Evolutionary conservation across 495 filamentous ascomycete genomes (phyloP).

Genomic region (Trichoderma erinaceum): DNA sequence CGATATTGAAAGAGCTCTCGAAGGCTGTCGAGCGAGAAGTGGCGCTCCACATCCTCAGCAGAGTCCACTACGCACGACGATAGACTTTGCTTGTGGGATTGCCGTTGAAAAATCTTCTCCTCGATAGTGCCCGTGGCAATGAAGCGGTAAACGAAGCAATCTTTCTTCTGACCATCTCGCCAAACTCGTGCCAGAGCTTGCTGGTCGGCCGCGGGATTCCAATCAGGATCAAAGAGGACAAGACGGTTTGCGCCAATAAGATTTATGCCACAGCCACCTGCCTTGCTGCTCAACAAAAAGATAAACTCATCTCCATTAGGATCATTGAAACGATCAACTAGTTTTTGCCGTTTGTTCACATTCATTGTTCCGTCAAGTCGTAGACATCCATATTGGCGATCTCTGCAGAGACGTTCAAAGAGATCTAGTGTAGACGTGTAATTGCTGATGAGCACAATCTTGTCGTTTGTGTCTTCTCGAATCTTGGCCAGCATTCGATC

Average conservation of each 20-base stretch:
- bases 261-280: constrained; percentile 94
- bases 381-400: constrained; percentile 74
- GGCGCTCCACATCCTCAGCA: constrained; percentile 92
- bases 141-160: constrained; percentile 98
- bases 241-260: constrained; percentile 95
- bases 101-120: constrained; percentile 98
- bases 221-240: constrained; percentile 96
- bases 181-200: constrained; percentile 95
- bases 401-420: constrained; percentile 85
- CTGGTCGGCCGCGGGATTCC: constrained; percentile 98
- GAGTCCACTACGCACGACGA: constrained; percentile 97
- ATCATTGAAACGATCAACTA: constrained; percentile 98
- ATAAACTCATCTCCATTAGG: constrained; percentile 87
- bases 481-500: constrained; percentile 98
- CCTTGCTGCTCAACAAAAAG: constrained; percentile 92
- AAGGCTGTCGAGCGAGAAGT: constrained; percentile 85
- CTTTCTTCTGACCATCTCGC: constrained; percentile 98
- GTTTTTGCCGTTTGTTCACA: constrained; percentile 91
- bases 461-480: constrained; percentile 93
- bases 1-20: constrained; percentile 92
- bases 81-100: constrained; percentile 95
- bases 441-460: constrained; percentile 98
- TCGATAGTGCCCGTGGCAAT: constrained; percentile 97
- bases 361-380: constrained; percentile 96
- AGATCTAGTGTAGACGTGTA: constrained; percentile 96